These are phyloP conservation scores for Quercus lobata DNA, from an alignment of 331 rosid species.

Conservation along the genomic window DNA sequence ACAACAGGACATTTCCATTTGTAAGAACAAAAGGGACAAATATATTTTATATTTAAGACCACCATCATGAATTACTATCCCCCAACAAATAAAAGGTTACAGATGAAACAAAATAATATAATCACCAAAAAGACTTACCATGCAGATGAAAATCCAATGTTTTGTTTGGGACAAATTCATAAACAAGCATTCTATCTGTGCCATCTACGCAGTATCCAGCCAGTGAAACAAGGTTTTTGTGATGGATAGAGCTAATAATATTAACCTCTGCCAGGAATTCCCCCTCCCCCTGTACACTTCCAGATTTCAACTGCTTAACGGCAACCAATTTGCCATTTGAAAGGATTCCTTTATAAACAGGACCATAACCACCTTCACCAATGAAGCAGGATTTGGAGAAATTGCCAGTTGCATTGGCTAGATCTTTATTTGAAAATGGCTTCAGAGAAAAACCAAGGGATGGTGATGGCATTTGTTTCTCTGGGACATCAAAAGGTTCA, in stretches of 20 bases:
- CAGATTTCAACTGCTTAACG: slow-evolving; percentile 63
- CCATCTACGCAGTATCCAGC: slow-evolving; percentile 67
- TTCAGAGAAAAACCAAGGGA: slow-evolving; percentile 21
- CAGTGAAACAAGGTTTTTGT: slow-evolving; percentile 70
- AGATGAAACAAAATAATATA: neutral
- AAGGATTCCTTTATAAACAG: slow-evolving; percentile 70
- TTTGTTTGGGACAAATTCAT: slow-evolving; percentile 56
- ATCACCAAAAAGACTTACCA: slow-evolving; percentile 13
- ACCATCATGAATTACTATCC: neutral
- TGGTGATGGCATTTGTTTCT: slow-evolving; percentile 29
- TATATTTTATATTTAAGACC: neutral
- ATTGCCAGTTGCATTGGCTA: slow-evolving; percentile 50
- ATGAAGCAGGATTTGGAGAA: slow-evolving; percentile 57
- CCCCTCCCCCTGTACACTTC: slow-evolving; percentile 70
- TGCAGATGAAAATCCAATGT: slow-evolving; percentile 75
- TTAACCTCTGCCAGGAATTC: slow-evolving; percentile 73
- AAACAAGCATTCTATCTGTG: slow-evolving; percentile 58
- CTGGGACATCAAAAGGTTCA: slow-evolving; percentile 40
- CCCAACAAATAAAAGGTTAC: neutral
- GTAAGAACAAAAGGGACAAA: neutral
- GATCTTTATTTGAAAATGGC: slow-evolving; percentile 56
- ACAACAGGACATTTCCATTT: neutral
- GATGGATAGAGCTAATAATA: slow-evolving; percentile 68
- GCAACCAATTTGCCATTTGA: slow-evolving; percentile 63
- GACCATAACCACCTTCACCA: slow-evolving; percentile 81